Evolutionary conservation across 441 rosid genomes (phyloP).

Genomic region (Theobroma grandiflorum): DNA sequence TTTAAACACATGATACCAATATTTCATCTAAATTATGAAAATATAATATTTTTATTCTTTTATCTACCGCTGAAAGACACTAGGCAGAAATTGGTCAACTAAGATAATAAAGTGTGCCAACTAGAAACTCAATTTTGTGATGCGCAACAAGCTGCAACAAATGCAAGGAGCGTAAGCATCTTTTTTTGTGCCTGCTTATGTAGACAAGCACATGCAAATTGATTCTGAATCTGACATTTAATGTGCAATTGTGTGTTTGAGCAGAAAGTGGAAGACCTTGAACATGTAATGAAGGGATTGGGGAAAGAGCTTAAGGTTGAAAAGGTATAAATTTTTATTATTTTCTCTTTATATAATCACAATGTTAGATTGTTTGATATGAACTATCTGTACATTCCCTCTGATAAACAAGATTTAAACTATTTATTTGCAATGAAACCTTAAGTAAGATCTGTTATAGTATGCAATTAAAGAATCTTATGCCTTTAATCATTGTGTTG

Average conservation of each 20-base stretch:
- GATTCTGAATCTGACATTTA: constrained; percentile 6
- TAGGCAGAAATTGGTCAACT: constrained; percentile 74
- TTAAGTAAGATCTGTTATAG: no score
- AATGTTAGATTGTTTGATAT: no score
- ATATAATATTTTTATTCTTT: constrained; percentile 16
- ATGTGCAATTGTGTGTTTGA: constrained; percentile 34
- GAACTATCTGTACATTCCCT: no score
- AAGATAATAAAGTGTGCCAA: constrained; percentile 86
- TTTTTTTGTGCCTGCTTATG: constrained; percentile 29
- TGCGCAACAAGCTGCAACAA: constrained; percentile 80
- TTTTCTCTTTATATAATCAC: no score
- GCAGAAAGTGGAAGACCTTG: constrained; percentile 85
- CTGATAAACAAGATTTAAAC: no score
- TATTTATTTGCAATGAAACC: no score
- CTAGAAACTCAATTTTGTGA: constrained; percentile 83
- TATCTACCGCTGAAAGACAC: constrained; percentile 68
- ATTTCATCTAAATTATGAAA: neutral
- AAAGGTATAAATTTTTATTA: no score
- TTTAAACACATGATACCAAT: no score
- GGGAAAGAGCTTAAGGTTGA: no score
- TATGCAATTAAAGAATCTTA: no score
- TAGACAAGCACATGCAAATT: neutral
- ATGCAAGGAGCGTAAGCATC: constrained; percentile 63
- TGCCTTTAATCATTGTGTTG: no score
- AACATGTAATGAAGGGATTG: constrained; percentile 57